These are phyloP conservation scores for Haplosporangium sp. DNA, from an alignment of 371 early-diverging fungal species.

Conservation along the genomic window DNA sequence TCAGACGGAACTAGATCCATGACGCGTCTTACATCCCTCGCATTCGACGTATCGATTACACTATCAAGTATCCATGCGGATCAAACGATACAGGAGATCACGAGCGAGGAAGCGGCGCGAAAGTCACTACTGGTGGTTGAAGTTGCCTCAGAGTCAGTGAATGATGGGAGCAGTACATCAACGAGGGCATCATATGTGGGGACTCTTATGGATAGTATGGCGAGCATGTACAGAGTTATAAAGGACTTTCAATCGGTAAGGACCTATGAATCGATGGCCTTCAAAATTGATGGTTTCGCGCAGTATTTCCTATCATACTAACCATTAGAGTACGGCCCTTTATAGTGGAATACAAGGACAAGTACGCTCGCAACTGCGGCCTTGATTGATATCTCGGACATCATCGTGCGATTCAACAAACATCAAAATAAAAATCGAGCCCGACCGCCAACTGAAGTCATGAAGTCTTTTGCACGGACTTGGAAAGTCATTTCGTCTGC, in stretches of 20 bases:
- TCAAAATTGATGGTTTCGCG: too few species aligned
- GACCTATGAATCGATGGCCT: too few species aligned
- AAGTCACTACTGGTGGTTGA: constrained; percentile 11
- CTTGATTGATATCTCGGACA: constrained; percentile 7
- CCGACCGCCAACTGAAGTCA: background rate
- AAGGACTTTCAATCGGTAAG: constrained; percentile 18
- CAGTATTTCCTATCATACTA: too few species aligned
- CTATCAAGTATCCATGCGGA: constrained; percentile 17
- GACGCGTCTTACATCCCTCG: constrained; percentile 35
- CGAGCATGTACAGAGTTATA: constrained; percentile 3
- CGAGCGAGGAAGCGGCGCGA: background rate
- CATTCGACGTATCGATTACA: constrained; percentile 13
- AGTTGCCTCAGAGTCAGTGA: background rate
- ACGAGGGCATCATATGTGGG: background rate
- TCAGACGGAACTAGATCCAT: constrained; percentile 11
- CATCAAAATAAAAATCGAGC: background rate
- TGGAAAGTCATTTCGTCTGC: constrained; percentile 23
- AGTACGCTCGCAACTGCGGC: background rate
- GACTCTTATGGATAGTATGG: constrained; percentile 18
- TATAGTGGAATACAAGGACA: constrained; percentile 3
- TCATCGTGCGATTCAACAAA: constrained; percentile 15
- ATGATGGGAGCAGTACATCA: background rate
- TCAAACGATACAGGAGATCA: constrained; percentile 5
- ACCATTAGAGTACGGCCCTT: background rate
- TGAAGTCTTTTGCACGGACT: constrained; percentile 15